Conservation (phyloP, 768 basidiomycete genomes). For the Russula foetens region DNA sequence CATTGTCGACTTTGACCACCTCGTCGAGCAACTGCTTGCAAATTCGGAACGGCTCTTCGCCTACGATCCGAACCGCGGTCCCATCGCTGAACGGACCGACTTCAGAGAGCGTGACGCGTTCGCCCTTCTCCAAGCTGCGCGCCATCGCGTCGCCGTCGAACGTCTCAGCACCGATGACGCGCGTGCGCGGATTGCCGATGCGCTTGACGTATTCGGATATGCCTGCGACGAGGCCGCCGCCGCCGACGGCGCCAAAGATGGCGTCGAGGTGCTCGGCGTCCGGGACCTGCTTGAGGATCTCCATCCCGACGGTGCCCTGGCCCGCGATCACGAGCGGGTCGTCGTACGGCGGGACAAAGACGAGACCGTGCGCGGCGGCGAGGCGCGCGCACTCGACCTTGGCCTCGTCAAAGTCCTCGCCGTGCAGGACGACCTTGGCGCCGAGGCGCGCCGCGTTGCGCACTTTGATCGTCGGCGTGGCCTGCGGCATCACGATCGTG, state of each 20-base stretch:
- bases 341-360: conserved; percentile 95
- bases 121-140: conserved; percentile 68
- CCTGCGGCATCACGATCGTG: conserved; percentile 98
- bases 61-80: conserved; percentile 93
- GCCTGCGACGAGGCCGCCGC: conserved; percentile 89
- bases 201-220: conserved; percentile 89
- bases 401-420: conserved; percentile 91
- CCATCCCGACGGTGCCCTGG: conserved; percentile 92
- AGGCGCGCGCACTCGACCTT: conserved; percentile 90
- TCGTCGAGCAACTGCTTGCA: conserved; percentile 80
- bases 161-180: conserved; percentile 89
- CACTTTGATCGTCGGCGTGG: conserved; percentile 94
- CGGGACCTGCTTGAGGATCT: conserved; percentile 84
- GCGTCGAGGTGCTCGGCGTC: conserved; percentile 70
- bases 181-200: conserved; percentile 76
- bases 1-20: conserved; percentile 81
- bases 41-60: conserved; percentile 89
- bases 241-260: conserved; percentile 88
- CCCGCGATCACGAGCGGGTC: conserved; percentile 96
- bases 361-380: conserved; percentile 62
- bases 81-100: conserved; percentile 97
- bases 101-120: conserved; percentile 76
- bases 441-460: conserved; percentile 91
- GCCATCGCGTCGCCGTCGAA: conserved; percentile 93
- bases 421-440: conserved; percentile 90